phyloP scores from a whole-genome alignment of 768 basidiomycete species.

The Strobilomyces echinocephalus region DNA sequence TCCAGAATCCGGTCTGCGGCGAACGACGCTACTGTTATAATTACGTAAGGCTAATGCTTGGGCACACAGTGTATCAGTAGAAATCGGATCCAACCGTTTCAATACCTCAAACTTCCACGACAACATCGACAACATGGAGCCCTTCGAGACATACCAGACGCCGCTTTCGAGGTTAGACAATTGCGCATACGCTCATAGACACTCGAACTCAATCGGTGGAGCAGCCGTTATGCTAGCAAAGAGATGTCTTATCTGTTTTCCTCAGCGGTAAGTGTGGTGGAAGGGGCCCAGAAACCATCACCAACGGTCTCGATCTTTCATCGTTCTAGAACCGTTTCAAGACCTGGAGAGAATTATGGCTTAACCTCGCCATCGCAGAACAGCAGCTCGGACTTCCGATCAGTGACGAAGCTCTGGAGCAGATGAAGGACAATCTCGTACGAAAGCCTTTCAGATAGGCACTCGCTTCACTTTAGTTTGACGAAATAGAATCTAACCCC shows the following conservation, averaged over 20 bases:
- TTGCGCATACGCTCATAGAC: not conserved
- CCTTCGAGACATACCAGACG: constrained; percentile 71
- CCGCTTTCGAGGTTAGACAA: constrained; percentile 68
- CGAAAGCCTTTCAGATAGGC: not conserved
- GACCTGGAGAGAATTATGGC: constrained; percentile 95
- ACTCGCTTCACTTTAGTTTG: constrained; percentile 2
- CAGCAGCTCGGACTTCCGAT: constrained; percentile 92
- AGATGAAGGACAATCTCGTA: constrained; percentile 94
- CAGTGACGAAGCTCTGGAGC: constrained; percentile 82
- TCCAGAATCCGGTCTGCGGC: not conserved
- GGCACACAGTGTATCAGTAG: too few relatives aligned
- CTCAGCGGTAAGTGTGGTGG: constrained; percentile 57
- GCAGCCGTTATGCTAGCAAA: constrained; percentile 96
- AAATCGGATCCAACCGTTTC: too few relatives aligned
- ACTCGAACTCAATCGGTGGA: constrained; percentile 2
- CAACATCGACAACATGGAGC: constrained; percentile 43
- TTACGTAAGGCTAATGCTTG: too few relatives aligned
- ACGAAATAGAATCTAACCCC: constrained; percentile 68
- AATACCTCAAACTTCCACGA: not conserved
- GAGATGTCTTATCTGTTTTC: constrained; percentile 98
- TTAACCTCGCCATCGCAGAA: constrained; percentile 94
- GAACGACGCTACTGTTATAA: too few relatives aligned
- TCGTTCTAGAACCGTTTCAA: constrained; percentile 77
- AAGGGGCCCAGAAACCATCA: not conserved
- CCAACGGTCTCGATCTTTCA: not conserved